Evolutionary conservation across 2,329 filamentous ascomycete genomes (phyloP).

Genomic region (Xylaria sp.): DNA sequence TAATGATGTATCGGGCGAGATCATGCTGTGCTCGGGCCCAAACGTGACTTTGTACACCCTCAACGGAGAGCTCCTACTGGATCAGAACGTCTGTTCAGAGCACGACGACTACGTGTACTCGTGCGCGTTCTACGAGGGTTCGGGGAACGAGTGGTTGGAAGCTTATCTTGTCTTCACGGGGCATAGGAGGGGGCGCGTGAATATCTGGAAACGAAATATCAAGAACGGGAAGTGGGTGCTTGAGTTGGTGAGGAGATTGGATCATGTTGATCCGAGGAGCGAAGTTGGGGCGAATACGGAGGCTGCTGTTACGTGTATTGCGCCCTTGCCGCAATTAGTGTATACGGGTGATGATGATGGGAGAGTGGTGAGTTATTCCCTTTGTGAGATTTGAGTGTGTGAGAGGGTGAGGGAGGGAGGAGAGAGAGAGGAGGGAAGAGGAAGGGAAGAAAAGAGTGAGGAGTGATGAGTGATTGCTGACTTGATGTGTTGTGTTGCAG

Average conservation of each 20-base stretch:
- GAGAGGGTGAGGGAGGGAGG: too few relatives aligned
- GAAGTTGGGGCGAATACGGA: slow-evolving; percentile 63
- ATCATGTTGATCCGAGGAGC: slow-evolving; percentile 74
- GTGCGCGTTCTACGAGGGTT: slow-evolving; percentile 92
- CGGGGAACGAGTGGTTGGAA: slow-evolving; percentile 89
- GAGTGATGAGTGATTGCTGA: slow-evolving; percentile 28
- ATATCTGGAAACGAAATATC: slow-evolving; percentile 70
- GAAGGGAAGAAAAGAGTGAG: too few relatives aligned
- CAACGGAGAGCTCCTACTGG: slow-evolving; percentile 82
- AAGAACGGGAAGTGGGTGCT: slow-evolving; percentile 72
- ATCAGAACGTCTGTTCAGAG: slow-evolving; percentile 76
- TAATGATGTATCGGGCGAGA: slow-evolving; percentile 89
- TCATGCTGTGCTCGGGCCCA: slow-evolving; percentile 80
- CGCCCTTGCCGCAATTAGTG: slow-evolving; percentile 80
- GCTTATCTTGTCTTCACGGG: slow-evolving; percentile 87
- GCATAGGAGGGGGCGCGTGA: slow-evolving; percentile 82
- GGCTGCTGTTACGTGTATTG: slow-evolving; percentile 83
- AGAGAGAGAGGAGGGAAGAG: too few relatives aligned
- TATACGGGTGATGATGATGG: slow-evolving; percentile 96
- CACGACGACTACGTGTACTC: slow-evolving; percentile 78
- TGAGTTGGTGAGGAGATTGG: slow-evolving; percentile 79
- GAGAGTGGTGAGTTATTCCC: slow-evolving; percentile 78
- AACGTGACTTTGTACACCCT: slow-evolving; percentile 82
- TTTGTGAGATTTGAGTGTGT: too few relatives aligned
- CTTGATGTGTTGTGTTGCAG: slow-evolving; percentile 47